Percentiles rank a stretch among this genome's conserved stretches.
Evolutionary conservation across 2,329 filamentous ascomycete genomes (phyloP).

Genomic region (Fusarium transvaalense): DNA sequence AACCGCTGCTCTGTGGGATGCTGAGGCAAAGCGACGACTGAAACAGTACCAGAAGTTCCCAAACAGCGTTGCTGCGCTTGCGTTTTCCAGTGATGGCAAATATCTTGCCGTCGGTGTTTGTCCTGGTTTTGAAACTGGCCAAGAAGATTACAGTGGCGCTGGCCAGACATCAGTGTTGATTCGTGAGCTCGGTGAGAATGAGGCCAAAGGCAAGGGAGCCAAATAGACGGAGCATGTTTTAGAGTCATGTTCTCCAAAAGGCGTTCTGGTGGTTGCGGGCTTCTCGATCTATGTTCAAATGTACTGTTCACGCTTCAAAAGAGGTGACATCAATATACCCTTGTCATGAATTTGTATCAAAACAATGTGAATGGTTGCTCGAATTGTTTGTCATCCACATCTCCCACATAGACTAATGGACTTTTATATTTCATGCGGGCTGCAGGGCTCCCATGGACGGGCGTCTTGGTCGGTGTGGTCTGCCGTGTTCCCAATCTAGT

Average conservation of each 20-base stretch:
- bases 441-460: conserved; percentile 20
- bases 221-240: conserved; percentile 62
- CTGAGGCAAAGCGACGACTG: conserved; percentile 88
- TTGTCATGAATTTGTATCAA: conserved; percentile 37
- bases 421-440: background rate
- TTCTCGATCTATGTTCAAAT: conserved; percentile 44
- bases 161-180: conserved; percentile 84
- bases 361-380: background rate
- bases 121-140: conserved; percentile 88
- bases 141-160: conserved; percentile 80
- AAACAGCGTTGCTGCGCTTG: conserved; percentile 80
- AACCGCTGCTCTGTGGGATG: conserved; percentile 94
- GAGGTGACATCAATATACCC: conserved; percentile 52
- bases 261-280: conserved; percentile 50
- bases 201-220: conserved; percentile 86
- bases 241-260: conserved; percentile 44
- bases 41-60: conserved; percentile 89
- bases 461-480: background rate
- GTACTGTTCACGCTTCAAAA: conserved; percentile 37
- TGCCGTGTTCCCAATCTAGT: background rate
- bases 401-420: background rate
- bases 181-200: conserved; percentile 85
- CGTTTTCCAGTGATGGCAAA: conserved; percentile 82
- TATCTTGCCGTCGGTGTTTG: conserved; percentile 84
- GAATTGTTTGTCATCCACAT: background rate